Conservation (phyloP, 371 early-diverging fungal species). For the Mucor piriformis region DNA sequence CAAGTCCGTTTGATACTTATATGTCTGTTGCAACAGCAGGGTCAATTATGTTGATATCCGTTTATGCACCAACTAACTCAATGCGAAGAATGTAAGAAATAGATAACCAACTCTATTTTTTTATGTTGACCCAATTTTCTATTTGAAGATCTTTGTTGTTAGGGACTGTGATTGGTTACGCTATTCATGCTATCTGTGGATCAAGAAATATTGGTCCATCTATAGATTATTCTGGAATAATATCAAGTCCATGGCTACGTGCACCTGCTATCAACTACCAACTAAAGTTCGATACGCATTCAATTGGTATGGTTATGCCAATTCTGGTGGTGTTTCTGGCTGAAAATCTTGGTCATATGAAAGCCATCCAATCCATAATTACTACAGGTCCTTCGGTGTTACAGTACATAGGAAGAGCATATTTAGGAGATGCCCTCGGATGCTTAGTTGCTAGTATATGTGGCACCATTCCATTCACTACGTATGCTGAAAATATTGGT, state of each 20-base stretch:
- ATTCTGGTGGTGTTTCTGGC: slow-evolving; percentile 45
- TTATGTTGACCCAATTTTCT: background rate
- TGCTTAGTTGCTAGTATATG: slow-evolving; percentile 46
- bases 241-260: slow-evolving; percentile 38
- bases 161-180: slow-evolving; percentile 48
- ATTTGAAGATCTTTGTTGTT: slow-evolving; percentile 47
- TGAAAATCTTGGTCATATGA: slow-evolving; percentile 60
- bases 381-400: slow-evolving; percentile 37
- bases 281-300: slow-evolving; percentile 36
- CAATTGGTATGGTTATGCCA: slow-evolving; percentile 41
- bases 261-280: slow-evolving; percentile 32
- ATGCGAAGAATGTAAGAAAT: slow-evolving; percentile 37
- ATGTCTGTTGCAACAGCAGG: slow-evolving; percentile 49
- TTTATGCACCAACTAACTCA: slow-evolving; percentile 45
- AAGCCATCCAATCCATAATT: slow-evolving; percentile 48
- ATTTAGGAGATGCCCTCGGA: slow-evolving; percentile 59
- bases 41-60: slow-evolving; percentile 39
- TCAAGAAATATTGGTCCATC: slow-evolving; percentile 33
- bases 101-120: background rate
- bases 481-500: slow-evolving; percentile 61
- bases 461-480: slow-evolving; percentile 54
- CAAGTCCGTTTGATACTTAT: slow-evolving; percentile 47
- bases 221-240: slow-evolving; percentile 45
- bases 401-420: slow-evolving; percentile 49
- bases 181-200: slow-evolving; percentile 43